Base-by-base conservation (phyloP, 805 yeast genomes). In the Isabelozyma rhagii region DNA sequence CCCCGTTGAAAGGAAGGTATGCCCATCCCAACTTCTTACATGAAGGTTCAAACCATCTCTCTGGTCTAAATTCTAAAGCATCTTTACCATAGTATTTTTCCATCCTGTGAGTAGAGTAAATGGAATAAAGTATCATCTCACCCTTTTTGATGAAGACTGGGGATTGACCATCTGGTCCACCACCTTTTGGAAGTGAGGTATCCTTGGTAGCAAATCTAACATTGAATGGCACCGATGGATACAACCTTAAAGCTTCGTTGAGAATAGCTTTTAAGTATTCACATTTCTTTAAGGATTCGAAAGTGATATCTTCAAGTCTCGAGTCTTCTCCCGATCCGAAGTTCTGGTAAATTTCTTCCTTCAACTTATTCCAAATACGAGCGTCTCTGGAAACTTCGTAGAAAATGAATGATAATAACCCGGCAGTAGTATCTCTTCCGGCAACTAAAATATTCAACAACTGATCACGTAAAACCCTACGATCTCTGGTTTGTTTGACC, bases 391-490 rank as follows among this genome's bases (percentile, higher is more conserved):
- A 72, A 47, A 79, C 67, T 56, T 77, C 77, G 53, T 63, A 76
- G 45, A 78, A 64, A 18, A 71, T 58, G 59, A 71, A 77, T n/a
- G 80, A 70, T 49, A 79, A 69, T 36, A 77, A 63, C 4, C 78
- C 74, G 8, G 83, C 83, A 11, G 84, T 79, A 43, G 83, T 79
- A 56, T 80, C 83, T 56, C 84, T 69, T 29, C 82, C 83, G 14
- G 84, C 84, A 18, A 79, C 60, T 49, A 79, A 67, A 49, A 80
- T 73, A 57, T 77, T 79, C 60, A 79, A 66, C 40, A 77, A 67
- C 62, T 80, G 83, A 58, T 77, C 81, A 46, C 82, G 68, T 51
- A 79, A 72, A 14, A 71, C 68, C 47, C 52, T 62, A 17, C 79
- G 78, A 55, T 80, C 75, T 49, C 74, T 68, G 13, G 82, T 77